Evolutionary conservation across 768 basidiomycete species (phyloP).

Genomic region (Pisolithus albus): DNA sequence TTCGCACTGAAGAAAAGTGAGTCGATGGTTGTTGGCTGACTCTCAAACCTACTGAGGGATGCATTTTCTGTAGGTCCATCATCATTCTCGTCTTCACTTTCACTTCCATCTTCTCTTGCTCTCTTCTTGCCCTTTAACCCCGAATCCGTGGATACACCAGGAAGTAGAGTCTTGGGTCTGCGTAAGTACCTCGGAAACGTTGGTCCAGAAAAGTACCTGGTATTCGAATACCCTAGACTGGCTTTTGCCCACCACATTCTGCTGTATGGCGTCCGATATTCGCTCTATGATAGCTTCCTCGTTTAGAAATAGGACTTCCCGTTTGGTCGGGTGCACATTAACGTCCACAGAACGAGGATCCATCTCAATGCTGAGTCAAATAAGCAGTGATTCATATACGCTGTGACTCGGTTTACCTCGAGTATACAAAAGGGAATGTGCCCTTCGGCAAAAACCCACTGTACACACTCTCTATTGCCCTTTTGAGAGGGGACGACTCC

Average conservation of each 20-base stretch:
- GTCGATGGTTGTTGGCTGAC: not conserved
- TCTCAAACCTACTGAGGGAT: slow-evolving; percentile 19
- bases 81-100: slow-evolving; percentile 25
- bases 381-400: not conserved
- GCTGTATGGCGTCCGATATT: slow-evolving; percentile 68
- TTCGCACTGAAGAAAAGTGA: slow-evolving; percentile 30
- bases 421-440: slow-evolving; percentile 83
- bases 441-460: slow-evolving; percentile 84
- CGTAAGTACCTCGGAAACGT: slow-evolving; percentile 1
- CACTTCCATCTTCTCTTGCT: slow-evolving; percentile 35
- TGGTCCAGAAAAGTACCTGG: slow-evolving; percentile 39
- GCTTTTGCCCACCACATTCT: slow-evolving; percentile 52
- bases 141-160: slow-evolving; percentile 40
- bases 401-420: slow-evolving; percentile 52
- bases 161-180: slow-evolving; percentile 47
- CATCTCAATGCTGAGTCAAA: slow-evolving; percentile 56
- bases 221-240: slow-evolving; percentile 68
- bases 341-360: slow-evolving; percentile 89
- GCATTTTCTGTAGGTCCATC: slow-evolving; percentile 20
- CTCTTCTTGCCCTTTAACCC: slow-evolving; percentile 18
- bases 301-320: slow-evolving; percentile 90
- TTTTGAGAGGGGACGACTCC: slow-evolving; percentile 80
- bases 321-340: slow-evolving; percentile 97
- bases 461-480: slow-evolving; percentile 83
- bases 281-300: slow-evolving; percentile 80